Percentiles rank a stretch among this genome's conserved stretches.
These are phyloP conservation scores for Kuraishia ogatae DNA, from an alignment of 805 yeast species.

Conservation along the genomic window DNA sequence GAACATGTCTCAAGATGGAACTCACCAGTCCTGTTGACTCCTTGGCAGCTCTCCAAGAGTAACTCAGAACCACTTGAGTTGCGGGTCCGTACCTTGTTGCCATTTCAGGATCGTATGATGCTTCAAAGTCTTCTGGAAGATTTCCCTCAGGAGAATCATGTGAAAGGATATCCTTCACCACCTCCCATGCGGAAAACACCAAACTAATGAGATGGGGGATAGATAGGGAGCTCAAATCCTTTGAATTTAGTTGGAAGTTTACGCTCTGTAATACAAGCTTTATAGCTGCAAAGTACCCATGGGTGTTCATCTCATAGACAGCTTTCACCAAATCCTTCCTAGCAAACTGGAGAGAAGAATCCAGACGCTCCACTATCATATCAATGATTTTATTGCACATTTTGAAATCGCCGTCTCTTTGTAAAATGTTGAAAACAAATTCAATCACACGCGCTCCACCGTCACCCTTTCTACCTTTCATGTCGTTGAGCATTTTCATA, in stretches of 20 bases:
- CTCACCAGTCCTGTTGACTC: constrained; percentile 58
- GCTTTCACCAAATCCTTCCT: constrained; percentile 28
- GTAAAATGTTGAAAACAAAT: constrained; percentile 32
- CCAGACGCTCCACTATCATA: constrained; percentile 24
- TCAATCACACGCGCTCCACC: constrained; percentile 67
- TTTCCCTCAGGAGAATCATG: constrained; percentile 70
- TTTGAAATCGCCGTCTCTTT: constrained; percentile 9
- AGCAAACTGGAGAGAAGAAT: constrained; percentile 24
- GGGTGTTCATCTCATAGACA: constrained; percentile 42
- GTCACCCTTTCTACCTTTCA: constrained; percentile 61
- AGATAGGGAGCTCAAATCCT: constrained; percentile 5
- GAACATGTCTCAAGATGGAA: constrained; percentile 27
- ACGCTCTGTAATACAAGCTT: constrained; percentile 23
- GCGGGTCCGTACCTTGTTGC: constrained; percentile 25
- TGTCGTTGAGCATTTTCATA: constrained; percentile 23
- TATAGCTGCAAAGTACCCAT: constrained; percentile 64
- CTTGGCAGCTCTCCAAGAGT: constrained; percentile 77
- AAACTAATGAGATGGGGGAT: background rate
- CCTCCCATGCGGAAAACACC: constrained; percentile 30
- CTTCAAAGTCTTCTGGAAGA: constrained; percentile 36
- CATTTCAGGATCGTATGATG: constrained; percentile 22
- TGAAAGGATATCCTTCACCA: constrained; percentile 39
- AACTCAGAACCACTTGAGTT: constrained; percentile 46
- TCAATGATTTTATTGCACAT: constrained; percentile 19
- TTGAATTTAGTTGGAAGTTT: constrained; percentile 7